Conservation (phyloP, 2,329 filamentous ascomycete species). For the Ascochyta lentis region DNA sequence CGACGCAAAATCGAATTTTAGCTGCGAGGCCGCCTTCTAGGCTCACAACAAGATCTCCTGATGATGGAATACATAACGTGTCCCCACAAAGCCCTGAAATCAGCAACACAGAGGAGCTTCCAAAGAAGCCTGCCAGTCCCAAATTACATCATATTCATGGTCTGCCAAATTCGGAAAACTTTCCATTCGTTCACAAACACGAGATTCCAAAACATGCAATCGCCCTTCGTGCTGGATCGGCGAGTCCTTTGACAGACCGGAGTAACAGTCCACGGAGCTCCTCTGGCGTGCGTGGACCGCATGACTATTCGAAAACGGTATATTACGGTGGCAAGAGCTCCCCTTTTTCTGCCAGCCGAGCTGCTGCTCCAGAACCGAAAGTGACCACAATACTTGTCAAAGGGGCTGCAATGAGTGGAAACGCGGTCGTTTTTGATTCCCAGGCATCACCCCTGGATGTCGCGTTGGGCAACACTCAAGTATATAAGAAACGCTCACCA, state of each 20-base stretch:
- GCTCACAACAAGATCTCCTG: background rate
- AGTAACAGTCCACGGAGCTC: background rate
- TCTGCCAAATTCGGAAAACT: slow-evolving; percentile 22
- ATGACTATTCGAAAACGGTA: slow-evolving; percentile 1
- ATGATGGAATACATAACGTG: background rate
- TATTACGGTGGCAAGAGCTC: background rate
- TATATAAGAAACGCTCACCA: slow-evolving; percentile 1
- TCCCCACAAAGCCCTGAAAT: background rate
- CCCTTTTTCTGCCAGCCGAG: background rate
- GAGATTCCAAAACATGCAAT: slow-evolving; percentile 28
- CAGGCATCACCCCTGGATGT: background rate
- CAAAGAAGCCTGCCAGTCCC: slow-evolving; percentile 18
- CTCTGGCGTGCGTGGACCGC: too few species aligned
- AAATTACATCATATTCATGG: slow-evolving; percentile 32
- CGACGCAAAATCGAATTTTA: background rate
- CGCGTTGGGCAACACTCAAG: background rate
- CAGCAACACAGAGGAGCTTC: background rate
- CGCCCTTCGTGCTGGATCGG: slow-evolving; percentile 20
- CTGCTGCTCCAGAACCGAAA: background rate
- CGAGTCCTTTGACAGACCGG: slow-evolving; percentile 18
- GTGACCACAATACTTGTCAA: slow-evolving; percentile 2
- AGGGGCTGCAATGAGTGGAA: background rate
- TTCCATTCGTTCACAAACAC: slow-evolving; percentile 31
- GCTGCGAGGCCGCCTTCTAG: background rate
- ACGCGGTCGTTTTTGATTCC: background rate